A percentile compares a stretch with the other conserved stretches of the same genome.
Evolutionary conservation across 2,329 filamentous ascomycete species (phyloP).

Genomic region (Colletotrichum godetiae): DNA sequence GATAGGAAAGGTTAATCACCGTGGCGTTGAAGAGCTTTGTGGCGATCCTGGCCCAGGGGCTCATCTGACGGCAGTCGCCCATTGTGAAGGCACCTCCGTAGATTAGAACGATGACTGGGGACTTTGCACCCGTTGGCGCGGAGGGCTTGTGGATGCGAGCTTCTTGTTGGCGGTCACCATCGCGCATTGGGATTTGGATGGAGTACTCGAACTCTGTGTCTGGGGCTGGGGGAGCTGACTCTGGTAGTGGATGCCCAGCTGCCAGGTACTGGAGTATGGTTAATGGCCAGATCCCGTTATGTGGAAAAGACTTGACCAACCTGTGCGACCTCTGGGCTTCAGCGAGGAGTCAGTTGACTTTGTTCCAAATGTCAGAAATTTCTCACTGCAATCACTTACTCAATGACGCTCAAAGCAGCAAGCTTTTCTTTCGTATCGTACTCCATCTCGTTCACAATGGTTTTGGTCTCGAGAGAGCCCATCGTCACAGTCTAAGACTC

Average conservation of each 20-base stretch:
- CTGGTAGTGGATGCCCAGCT: neutral
- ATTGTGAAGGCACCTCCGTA: conserved; percentile 25
- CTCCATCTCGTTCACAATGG: neutral
- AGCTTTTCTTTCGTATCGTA: conserved; percentile 3
- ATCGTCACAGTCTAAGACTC: neutral
- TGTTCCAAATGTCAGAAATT: neutral
- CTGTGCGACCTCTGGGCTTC: neutral
- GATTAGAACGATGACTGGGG: conserved; percentile 26
- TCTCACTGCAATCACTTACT: neutral
- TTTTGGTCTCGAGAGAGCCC: neutral
- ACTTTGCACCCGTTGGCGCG: neutral
- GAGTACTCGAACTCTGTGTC: conserved; percentile 3
- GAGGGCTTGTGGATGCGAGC: conserved; percentile 9
- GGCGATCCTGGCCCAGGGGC: neutral
- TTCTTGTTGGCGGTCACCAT: neutral
- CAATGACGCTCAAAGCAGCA: neutral
- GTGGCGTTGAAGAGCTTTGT: neutral
- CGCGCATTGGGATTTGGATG: conserved; percentile 10
- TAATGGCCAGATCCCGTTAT: neutral
- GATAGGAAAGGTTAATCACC: conserved; percentile 56
- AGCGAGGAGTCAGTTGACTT: neutral
- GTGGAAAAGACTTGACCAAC: neutral
- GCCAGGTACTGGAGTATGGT: neutral
- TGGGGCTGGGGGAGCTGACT: neutral
- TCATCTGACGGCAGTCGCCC: neutral